Percentiles rank a stretch among this genome's conserved stretches.
These are phyloP conservation scores for Hevea brasiliensis DNA, from an alignment of 345 rosid species.

Conservation along the genomic window DNA sequence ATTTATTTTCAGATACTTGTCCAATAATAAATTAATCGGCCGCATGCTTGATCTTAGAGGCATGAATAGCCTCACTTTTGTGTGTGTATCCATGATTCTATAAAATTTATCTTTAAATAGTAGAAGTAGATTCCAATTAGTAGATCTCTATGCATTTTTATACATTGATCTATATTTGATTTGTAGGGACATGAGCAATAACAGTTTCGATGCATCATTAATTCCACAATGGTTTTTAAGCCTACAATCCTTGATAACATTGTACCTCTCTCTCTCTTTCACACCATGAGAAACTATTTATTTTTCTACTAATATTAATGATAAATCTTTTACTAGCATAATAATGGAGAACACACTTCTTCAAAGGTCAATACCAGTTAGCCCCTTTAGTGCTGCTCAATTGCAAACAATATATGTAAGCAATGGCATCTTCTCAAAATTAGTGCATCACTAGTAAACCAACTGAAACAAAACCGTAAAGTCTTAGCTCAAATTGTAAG, in stretches of 20 bases:
- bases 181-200: too few species aligned
- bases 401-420: neutral
- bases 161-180: neutral
- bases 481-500: neutral
- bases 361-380: neutral
- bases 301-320: too few species aligned
- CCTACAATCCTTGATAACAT: too few species aligned
- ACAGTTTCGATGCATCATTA: too few species aligned
- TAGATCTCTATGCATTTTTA: too few species aligned
- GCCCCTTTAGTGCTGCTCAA: neutral
- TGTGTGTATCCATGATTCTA: neutral
- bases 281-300: too few species aligned
- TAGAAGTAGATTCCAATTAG: too few species aligned
- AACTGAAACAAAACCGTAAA: neutral
- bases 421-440: neutral
- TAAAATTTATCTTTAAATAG: too few species aligned
- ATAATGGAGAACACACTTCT: conserved; percentile 2
- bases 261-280: neutral
- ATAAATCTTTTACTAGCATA: neutral
- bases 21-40: conserved; percentile 3
- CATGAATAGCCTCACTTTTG: neutral
- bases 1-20: conserved; percentile 1
- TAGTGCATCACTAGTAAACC: neutral
- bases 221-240: too few species aligned
- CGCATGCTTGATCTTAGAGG: conserved; percentile 2